phyloP scores from a whole-genome alignment of 2,329 filamentous ascomycete genomes.

The Penicillium sclerotiorum region DNA sequence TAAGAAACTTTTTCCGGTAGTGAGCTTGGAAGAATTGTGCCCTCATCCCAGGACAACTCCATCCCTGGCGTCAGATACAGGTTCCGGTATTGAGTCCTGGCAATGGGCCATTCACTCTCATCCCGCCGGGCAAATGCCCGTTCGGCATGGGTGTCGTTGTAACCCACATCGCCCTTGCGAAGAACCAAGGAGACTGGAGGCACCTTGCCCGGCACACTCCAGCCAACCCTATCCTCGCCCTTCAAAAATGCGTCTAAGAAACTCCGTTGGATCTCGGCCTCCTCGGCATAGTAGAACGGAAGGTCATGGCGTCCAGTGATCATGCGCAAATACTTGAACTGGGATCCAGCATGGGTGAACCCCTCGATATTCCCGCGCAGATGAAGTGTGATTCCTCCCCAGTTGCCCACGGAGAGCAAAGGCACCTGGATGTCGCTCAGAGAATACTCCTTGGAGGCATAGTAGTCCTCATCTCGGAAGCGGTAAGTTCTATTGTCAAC shows the following conservation, averaged over 20 bases:
- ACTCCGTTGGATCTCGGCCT: slow-evolving; percentile 67
- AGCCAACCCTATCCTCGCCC: slow-evolving; percentile 58
- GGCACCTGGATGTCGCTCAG: slow-evolving; percentile 69
- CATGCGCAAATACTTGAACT: slow-evolving; percentile 69
- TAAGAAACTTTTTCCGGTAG: slow-evolving; percentile 64
- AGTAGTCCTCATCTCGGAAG: slow-evolving; percentile 67
- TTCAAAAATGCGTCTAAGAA: slow-evolving; percentile 75
- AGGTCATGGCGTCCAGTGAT: slow-evolving; percentile 72
- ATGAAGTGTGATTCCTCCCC: slow-evolving; percentile 71
- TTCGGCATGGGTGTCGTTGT: slow-evolving; percentile 66
- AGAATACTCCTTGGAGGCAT: slow-evolving; percentile 66
- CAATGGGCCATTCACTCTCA: slow-evolving; percentile 68
- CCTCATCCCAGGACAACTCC: slow-evolving; percentile 41
- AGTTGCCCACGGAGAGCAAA: slow-evolving; percentile 68
- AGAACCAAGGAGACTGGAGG: slow-evolving; percentile 64
- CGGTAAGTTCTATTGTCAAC: slow-evolving; percentile 52
- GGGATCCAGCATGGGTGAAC: slow-evolving; percentile 64
- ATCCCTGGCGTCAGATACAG: slow-evolving; percentile 59
- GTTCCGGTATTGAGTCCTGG: slow-evolving; percentile 64
- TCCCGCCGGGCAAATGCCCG: slow-evolving; percentile 56
- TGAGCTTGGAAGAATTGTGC: slow-evolving; percentile 24
- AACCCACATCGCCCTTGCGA: slow-evolving; percentile 67
- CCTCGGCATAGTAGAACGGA: slow-evolving; percentile 71
- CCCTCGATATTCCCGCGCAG: slow-evolving; percentile 70
- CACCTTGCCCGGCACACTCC: slow-evolving; percentile 55